Conservation (phyloP, 2,329 filamentous ascomycete genomes). For the Bipolaris zeicola region DNA sequence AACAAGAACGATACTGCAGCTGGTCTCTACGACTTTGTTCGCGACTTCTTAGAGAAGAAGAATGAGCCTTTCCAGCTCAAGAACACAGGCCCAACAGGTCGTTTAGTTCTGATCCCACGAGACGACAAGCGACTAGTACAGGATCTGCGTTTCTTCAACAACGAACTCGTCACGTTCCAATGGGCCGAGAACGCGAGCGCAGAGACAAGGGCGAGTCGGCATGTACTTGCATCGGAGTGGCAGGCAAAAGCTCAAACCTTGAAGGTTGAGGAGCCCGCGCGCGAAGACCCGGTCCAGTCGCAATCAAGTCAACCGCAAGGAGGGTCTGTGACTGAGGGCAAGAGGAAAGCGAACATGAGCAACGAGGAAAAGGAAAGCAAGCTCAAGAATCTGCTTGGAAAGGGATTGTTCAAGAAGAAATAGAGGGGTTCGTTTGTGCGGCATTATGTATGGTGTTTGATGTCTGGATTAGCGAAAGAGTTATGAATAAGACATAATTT, state of each 20-base stretch:
- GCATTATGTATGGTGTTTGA: background rate
- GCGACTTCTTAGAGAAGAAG: conserved; percentile 69
- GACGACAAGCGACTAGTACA: conserved; percentile 67
- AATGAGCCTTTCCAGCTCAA: conserved; percentile 74
- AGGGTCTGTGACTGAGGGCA: conserved; percentile 36
- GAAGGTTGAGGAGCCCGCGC: conserved; percentile 62
- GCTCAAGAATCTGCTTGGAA: conserved; percentile 47
- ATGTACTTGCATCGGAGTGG: conserved; percentile 65
- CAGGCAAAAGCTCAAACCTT: conserved; percentile 69
- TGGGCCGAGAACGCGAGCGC: conserved; percentile 71
- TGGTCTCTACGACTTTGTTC: conserved; percentile 75
- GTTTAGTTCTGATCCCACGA: conserved; percentile 52
- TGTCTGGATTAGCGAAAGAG: background rate
- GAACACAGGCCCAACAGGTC: conserved; percentile 61
- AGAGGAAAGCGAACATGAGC: conserved; percentile 40
- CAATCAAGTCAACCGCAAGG: conserved; percentile 8
- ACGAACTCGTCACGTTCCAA: conserved; percentile 75
- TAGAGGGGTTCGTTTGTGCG: conserved; percentile 7
- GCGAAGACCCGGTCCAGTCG: conserved; percentile 15
- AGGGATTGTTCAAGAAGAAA: conserved; percentile 44
- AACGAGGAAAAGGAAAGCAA: conserved; percentile 49
- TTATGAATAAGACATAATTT: background rate
- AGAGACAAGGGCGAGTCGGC: conserved; percentile 57
- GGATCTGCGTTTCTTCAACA: conserved; percentile 71
- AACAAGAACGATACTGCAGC: conserved; percentile 70